phyloP scores from a whole-genome alignment of 192 early-diverging fungal genomes.

The Geranomyces michiganensis region DNA sequence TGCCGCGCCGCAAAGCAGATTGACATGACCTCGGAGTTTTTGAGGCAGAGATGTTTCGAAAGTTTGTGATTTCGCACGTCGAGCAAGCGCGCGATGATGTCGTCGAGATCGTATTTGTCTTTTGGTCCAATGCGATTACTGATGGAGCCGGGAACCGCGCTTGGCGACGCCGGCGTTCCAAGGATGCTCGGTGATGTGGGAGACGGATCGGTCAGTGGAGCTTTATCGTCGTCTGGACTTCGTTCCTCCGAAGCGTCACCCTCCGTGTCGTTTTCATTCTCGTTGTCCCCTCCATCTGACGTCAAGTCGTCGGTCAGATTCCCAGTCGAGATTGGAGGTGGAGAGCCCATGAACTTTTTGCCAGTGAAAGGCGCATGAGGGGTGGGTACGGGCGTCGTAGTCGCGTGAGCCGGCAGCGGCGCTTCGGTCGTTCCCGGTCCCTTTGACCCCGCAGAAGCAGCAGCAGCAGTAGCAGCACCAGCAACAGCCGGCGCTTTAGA shows the following conservation, averaged over 20 bases:
- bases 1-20: slow-evolving; percentile 89
- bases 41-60: slow-evolving; percentile 79
- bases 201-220: slow-evolving; percentile 16
- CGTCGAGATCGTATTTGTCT: slow-evolving; percentile 77
- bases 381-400: slow-evolving; percentile 1
- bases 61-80: slow-evolving; percentile 67
- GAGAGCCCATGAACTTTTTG: slow-evolving; percentile 18
- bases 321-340: slow-evolving; percentile 1
- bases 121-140: slow-evolving; percentile 48
- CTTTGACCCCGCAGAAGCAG: not conserved
- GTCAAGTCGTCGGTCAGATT: not conserved
- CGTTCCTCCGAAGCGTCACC: slow-evolving; percentile 1
- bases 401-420: not conserved
- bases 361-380: not conserved
- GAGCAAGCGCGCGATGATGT: slow-evolving; percentile 83
- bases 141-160: not conserved
- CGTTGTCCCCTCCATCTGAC: slow-evolving; percentile 19
- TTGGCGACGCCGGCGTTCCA: not conserved
- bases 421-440: not conserved
- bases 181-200: slow-evolving; percentile 1
- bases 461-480: not conserved
- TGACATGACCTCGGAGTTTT: slow-evolving; percentile 80
- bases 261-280: slow-evolving; percentile 7
- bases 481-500: not conserved
- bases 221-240: not conserved